Evolutionary conservation across 805 yeast genomes (phyloP).

Genomic region (Citeromyces matritensis): DNA sequence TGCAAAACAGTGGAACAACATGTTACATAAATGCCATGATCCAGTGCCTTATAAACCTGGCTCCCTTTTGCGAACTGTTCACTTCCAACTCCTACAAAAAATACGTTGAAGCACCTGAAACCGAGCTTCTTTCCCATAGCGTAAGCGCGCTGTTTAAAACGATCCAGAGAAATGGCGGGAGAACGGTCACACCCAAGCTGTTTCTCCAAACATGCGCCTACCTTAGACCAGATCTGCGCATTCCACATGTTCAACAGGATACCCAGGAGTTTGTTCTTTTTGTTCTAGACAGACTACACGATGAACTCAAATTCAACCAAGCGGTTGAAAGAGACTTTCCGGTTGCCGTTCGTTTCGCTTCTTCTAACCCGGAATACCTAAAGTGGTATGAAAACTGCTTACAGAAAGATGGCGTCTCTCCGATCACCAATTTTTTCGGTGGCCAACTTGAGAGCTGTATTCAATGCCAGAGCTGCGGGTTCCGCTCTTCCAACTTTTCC

Average conservation of each 20-base stretch:
- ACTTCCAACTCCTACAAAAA: constrained; percentile 24
- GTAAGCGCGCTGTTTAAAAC: constrained; percentile 38
- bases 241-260: constrained; percentile 71
- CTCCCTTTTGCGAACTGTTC: constrained; percentile 32
- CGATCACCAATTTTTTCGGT: constrained; percentile 51
- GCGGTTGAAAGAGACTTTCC: constrained; percentile 9
- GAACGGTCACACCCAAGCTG: constrained; percentile 48
- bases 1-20: constrained; percentile 56
- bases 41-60: constrained; percentile 50
- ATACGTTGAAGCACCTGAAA: constrained; percentile 14
- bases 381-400: constrained; percentile 44
- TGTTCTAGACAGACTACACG: constrained; percentile 51
- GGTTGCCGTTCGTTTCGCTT: constrained; percentile 6
- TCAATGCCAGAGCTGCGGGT: constrained; percentile 51
- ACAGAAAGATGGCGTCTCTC: constrained; percentile 46
- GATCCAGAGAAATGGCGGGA: constrained; percentile 42
- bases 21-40: constrained; percentile 67
- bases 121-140: constrained; percentile 24
- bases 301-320: constrained; percentile 27
- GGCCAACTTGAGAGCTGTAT: constrained; percentile 59
- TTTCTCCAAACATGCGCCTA: constrained; percentile 29
- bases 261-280: constrained; percentile 65
- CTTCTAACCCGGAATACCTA: constrained; percentile 26
- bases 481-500: constrained; percentile 41
- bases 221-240: constrained; percentile 50